Base-by-base conservation (phyloP, 2,329 filamentous ascomycete genomes). In the Cryphonectria naterciae region DNA sequence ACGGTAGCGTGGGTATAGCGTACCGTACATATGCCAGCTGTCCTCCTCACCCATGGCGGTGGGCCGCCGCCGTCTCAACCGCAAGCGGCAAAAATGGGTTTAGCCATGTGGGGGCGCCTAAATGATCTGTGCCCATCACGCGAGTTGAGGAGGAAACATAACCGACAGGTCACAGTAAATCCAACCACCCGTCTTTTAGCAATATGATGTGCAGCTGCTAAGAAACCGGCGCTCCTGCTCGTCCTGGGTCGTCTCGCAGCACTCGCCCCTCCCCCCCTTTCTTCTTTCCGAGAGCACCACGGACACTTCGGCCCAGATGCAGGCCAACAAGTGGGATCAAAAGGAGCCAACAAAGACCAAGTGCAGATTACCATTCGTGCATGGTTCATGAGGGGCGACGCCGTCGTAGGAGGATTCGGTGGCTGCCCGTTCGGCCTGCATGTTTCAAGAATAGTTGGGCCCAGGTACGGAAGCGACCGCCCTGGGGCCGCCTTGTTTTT, bases 391-490 rank as follows among this genome's bases (percentile, higher is more conserved):
- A 61, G 32, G 22, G 58, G 35, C 35, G 19, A n/a, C 32, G 35
- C 32, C 32, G 8, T 61, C 39, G 58, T 39, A 54, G 54, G 63
- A 68, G 70, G 70, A 69, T 70, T 65, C 54, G 65, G 67, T 71
- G 68, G 70, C 65, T 69, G 70, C 62, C 68, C 60, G 68, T 65
- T 43, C 65, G 52, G 65, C 52, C 65, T 67, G 37, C 41, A 32
- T 67, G 65, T 58, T 67, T 67, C 65, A 58, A 58, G 52, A 52
- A 35, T 46, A 61, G 68, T 39, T 69, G 49, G 61, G 32, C 49
- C 64, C 65, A 69, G 65, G 49, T 39, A 67, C 70, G 68, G 68
- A 67, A 70, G 41, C 67, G 70, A 72, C 68, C 65, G 54, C 32
- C 52, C 68, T 52, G 43, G 70, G 41, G 28, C 28, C 28, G 22